Evolutionary conservation across 371 early-diverging fungal genomes (phyloP), one percentile per base, ranked within the genome.

Genomic region (Apophysomyces ossiformis): DNA sequence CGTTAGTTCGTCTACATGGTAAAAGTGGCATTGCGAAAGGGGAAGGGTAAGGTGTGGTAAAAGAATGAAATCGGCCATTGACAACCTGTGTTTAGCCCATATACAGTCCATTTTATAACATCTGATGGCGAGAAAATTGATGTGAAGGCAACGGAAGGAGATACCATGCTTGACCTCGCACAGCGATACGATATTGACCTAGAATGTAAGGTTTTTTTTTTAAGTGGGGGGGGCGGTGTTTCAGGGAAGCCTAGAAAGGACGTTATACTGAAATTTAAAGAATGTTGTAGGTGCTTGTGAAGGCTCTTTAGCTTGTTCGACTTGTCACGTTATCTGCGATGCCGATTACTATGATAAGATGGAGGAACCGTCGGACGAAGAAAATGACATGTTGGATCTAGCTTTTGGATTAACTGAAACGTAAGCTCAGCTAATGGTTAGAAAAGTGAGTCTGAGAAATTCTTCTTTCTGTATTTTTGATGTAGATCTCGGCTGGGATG

Each of bases 331-430:
- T 58, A 92, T 99, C 60, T 78, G 96, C 63, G 96, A 96, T 4
- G 91, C 88, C 16, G 82, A 90, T 38, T 85, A 92, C 66, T 99
- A 90, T 78, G 89, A 95, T 57, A 90, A 87, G 69, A 83, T 99
- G 65, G 92, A 90, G 60, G 97, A 96, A 69, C 97, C 99, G 6
- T 87, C 93, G 2, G 99, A 99, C 70, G 98, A 99, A 77, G 99
- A 99, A 70, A 96, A 98, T 73, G 99, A 99, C 82, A 96, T 99
- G 95, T 79, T 99, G 60, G 99, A 99, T 82, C 77, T 97, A 72
- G 99, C 99, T 7, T 99, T 96, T 87, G 98, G 96, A 9, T 85
- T 97, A 65, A 96, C 96, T 32, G 95, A 96, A 61, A 99, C 98
- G 85, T 95, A 81, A 73, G 87, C 63, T 12, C 32, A 11, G 21